Base-by-base conservation (phyloP, 352 stramenopile species). In the Phytophthora brassicae region DNA sequence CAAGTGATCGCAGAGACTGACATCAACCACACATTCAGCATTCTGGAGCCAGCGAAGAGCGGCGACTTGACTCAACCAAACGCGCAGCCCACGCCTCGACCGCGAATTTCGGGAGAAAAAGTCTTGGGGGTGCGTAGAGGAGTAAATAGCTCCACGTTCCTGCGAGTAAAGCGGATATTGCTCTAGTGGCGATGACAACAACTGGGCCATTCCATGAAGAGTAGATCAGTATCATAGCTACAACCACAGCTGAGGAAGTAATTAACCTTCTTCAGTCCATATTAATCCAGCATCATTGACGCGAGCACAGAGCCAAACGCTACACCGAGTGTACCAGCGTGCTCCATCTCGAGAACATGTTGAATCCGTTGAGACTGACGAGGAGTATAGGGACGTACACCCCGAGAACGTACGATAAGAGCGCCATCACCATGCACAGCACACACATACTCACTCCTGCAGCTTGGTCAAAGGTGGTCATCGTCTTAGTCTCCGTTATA, bases 351-450 rank as follows among this genome's bases (percentile, higher is more conserved):
- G 56, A 55, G 45, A 72, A 77, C 20, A 77, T 28, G 43, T 77
- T 77, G 57, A 67, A 77, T 5, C 69, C 69, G 36, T 35, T 64
- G 29, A 77, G 49, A 26, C 65, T 72, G 20, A 74, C 64, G 2
- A 77, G 45, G 44, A 66, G n/a, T n/a, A n/a, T 69, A 3, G 70
- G 70, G 9, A 72, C 41, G 19, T 68, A 77, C 24, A 62, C 67
- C 4, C 58, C 63, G 4, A 74, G 23, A 17, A 35, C 31, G 42
- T 70, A 68, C 1, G 61, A 63, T 24, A 61, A 70, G 33, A 74
- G 22, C 20, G 41, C 54, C 17, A 55, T 60, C 4, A 29, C 31
- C 43, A 58, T 33, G 61, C 66, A 74, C 51, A 74, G 29, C 17
- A 29, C 43, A 60, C 66, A 70, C 8, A 70, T 13, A 54, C 14